Conservation (phyloP, 306 rosid genomes). For the Alnus rubra region DNA sequence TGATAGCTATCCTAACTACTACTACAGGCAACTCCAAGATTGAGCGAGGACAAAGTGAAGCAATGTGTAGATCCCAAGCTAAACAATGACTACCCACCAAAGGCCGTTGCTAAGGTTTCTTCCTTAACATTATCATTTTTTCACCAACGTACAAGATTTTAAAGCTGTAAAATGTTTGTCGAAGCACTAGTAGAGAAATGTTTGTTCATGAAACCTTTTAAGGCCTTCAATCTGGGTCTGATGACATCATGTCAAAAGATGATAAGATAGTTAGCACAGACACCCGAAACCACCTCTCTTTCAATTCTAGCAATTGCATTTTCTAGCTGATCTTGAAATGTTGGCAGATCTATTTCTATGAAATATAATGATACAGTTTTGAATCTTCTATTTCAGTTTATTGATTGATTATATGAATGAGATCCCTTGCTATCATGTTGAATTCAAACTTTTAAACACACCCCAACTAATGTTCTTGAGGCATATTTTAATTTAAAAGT, state of each 20-base stretch:
- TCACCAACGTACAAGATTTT: neutral
- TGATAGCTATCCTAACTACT: slow-evolving; percentile 18
- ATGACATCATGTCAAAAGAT: neutral
- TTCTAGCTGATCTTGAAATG: neutral
- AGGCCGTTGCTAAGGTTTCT: slow-evolving; percentile 92
- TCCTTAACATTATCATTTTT: slow-evolving; percentile 1
- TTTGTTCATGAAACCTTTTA: no score
- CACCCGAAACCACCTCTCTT: neutral
- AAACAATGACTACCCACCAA: slow-evolving; percentile 87
- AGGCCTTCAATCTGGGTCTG: neutral
- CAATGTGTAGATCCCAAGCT: slow-evolving; percentile 98
- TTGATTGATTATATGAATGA: neutral
- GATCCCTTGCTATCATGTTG: neutral
- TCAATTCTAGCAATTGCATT: neutral
- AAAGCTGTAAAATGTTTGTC: neutral
- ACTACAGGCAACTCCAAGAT: slow-evolving; percentile 94
- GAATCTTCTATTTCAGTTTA: neutral
- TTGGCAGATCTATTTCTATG: neutral
- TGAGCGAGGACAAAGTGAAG: slow-evolving; percentile 97
- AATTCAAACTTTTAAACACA: neutral
- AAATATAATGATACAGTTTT: neutral
- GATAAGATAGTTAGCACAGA: neutral
- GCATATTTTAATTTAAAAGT: neutral
- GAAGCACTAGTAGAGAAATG: neutral
- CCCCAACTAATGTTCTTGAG: neutral